phyloP scores from a whole-genome alignment of 108 stramenopile genomes.

The Seminavis robusta region DNA sequence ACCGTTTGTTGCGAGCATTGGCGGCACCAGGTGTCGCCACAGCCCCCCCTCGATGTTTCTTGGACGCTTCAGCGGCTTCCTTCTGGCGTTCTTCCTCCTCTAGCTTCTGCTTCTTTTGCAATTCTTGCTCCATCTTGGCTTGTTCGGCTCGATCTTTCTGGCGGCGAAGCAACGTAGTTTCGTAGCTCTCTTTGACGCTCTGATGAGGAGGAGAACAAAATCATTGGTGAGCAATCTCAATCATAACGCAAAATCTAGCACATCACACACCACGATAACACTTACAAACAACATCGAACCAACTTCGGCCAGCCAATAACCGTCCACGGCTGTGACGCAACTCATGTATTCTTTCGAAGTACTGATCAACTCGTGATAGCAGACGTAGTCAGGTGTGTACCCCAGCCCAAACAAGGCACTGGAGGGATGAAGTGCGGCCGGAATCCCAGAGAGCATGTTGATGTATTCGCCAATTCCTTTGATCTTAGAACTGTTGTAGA shows the following conservation, averaged over 20 bases:
- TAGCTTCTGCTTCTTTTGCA: conserved; percentile 38
- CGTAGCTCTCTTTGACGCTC: conserved; percentile 87
- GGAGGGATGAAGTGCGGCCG: conserved; percentile 87
- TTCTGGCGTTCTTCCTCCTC: conserved; percentile 40
- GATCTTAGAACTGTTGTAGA: conserved; percentile 95
- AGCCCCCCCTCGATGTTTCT: conserved; percentile 1
- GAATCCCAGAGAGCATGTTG: conserved; percentile 96
- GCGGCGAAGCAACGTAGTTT: conserved; percentile 65
- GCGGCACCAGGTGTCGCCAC: conserved; percentile 45
- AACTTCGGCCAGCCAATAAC: conserved; percentile 97
- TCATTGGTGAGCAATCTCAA: too few relatives aligned
- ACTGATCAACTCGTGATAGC: conserved; percentile 97
- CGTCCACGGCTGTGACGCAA: conserved; percentile 97
- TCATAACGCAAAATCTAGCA: too few relatives aligned
- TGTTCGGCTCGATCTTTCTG: conserved; percentile 59
- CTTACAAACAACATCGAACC: conserved; percentile 99
- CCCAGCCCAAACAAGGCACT: conserved; percentile 94
- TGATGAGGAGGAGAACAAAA: too few relatives aligned
- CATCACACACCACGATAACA: too few relatives aligned
- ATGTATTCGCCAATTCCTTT: conserved; percentile 99
- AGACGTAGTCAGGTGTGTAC: conserved; percentile 98
- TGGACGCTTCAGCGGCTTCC: conserved; percentile 26
- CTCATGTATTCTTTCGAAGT: conserved; percentile 98
- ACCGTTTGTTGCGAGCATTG: conserved; percentile 35
- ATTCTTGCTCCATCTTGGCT: conserved; percentile 62